Evolutionary conservation across 2,329 filamentous ascomycete species (phyloP).

Genomic region (Aquanectria penicillioides): DNA sequence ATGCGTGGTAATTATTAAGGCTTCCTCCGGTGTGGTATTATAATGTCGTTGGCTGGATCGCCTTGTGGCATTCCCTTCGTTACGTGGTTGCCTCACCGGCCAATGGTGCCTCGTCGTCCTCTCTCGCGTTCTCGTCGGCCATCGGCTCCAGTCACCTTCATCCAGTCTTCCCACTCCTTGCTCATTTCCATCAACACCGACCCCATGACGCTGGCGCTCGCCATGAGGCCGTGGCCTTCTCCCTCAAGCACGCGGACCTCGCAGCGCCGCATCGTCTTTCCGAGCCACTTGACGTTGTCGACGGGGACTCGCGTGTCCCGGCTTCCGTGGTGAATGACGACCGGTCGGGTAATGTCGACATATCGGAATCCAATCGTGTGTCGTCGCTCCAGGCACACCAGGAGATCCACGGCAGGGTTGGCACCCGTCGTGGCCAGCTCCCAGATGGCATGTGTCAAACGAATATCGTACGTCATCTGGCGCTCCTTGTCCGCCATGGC

Average conservation of each 20-base stretch:
- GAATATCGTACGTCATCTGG: conserved; percentile 80
- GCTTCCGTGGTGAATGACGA: conserved; percentile 94
- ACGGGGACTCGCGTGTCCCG: conserved; percentile 92
- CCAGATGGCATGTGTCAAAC: conserved; percentile 94
- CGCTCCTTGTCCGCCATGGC: conserved; percentile 76
- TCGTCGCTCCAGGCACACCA: conserved; percentile 90
- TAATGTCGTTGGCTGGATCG: neutral
- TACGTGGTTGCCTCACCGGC: conserved; percentile 19
- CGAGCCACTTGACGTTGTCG: conserved; percentile 95
- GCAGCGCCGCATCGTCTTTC: conserved; percentile 91
- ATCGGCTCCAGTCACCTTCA: conserved; percentile 63
- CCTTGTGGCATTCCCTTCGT: neutral
- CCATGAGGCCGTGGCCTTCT: conserved; percentile 96
- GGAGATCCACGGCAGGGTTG: conserved; percentile 91
- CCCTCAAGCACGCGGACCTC: conserved; percentile 91
- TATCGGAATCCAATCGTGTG: conserved; percentile 96
- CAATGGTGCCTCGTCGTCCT: conserved; percentile 41
- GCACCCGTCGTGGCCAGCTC: conserved; percentile 88
- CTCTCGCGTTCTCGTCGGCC: conserved; percentile 47
- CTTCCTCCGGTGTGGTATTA: neutral
- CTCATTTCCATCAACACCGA: conserved; percentile 94
- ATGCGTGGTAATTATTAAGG: too few relatives aligned
- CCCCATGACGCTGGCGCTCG: conserved; percentile 91
- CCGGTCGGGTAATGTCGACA: conserved; percentile 90
- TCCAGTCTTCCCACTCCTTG: conserved; percentile 93